Percentiles rank a stretch among this genome's conserved stretches.
Evolutionary conservation across 2,329 filamentous ascomycete species (phyloP).

Genomic region (Colletotrichum noveboracense): DNA sequence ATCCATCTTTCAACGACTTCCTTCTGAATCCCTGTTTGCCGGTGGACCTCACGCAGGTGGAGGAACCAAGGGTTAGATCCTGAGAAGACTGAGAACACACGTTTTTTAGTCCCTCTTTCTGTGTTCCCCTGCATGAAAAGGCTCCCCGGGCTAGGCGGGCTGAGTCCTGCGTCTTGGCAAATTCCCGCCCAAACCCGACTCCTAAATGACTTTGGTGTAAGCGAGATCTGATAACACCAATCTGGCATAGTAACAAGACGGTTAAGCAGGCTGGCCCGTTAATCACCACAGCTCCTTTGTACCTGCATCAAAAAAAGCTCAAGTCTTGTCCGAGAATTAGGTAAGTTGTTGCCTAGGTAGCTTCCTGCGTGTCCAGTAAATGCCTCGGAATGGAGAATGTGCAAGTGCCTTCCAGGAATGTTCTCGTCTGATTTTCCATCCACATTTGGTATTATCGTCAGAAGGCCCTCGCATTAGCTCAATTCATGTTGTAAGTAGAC

Average conservation of each 20-base stretch:
- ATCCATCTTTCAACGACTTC: not conserved
- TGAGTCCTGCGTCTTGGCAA: not conserved
- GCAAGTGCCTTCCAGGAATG: not conserved
- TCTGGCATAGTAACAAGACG: not conserved
- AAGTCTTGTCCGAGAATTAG: not conserved
- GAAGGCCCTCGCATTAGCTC: not conserved
- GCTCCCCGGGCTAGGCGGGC: not conserved
- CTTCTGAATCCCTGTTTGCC: not conserved
- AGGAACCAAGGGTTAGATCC: not conserved
- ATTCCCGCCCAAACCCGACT: not conserved
- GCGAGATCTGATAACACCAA: not conserved
- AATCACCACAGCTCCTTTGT: not conserved
- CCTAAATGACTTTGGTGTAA: not conserved
- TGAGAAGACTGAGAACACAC: not conserved
- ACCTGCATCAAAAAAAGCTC: not conserved
- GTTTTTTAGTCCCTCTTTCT: not conserved
- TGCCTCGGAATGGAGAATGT: not conserved
- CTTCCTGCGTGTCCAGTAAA: not conserved
- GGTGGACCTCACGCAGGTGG: not conserved
- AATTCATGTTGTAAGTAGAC: not conserved
- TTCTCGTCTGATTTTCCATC: not conserved
- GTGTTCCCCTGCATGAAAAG: not conserved
- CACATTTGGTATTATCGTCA: not conserved
- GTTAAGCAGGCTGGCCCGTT: not conserved
- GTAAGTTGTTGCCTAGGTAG: not conserved